Evolutionary conservation across 2,329 filamentous ascomycete species (phyloP), one percentile per base, ranked within the genome.

Genomic region (Atkinsonella texensis): DNA sequence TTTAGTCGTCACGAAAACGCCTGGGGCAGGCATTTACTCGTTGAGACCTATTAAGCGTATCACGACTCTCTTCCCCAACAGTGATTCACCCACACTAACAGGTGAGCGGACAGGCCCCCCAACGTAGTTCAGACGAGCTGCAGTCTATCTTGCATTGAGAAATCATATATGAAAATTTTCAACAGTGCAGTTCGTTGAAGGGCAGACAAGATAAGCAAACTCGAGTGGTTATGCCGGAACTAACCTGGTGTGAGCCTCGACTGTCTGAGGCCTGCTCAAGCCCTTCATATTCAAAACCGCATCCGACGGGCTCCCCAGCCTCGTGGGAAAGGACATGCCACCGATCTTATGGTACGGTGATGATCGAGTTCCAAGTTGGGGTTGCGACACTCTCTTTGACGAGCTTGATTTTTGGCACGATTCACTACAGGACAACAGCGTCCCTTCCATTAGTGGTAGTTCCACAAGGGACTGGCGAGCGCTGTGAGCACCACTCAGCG

Each of bases 401-500:
- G 52, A 35, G 12, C 38, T 49, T n/a, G 51, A 46, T 39, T 50
- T 31, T 44, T 52, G 54, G 31, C 43, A 48, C 40, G 57, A 50
- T 42, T 58, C 60, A 35, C 60, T 57, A 45, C 59, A 53, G 40
- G 61, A 58, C 12, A 62, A 63, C 41, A 66, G 55, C 52, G 64
- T 70, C 18, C 65, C 61, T 48, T 74, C 70, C 17, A 68, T 57
- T 4, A 63, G 59, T 5, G 67, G 65, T 40, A 70, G 62, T 44
- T 75, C 70, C 20, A 65, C 61, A 18, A 66, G 55, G 6, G 66
- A 60, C 10, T 64, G 58, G 13, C 60, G 62, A 41, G 68, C 58
- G 12, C 64, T 60, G 52, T 69, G 66, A 8, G 66, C 61, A 10
- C 71, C 70, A 48, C 71, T 71, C 20, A 74, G 66, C 0, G 75